Conservation (phyloP, 495 filamentous ascomycete species). For the Pyronema domesticum region DNA sequence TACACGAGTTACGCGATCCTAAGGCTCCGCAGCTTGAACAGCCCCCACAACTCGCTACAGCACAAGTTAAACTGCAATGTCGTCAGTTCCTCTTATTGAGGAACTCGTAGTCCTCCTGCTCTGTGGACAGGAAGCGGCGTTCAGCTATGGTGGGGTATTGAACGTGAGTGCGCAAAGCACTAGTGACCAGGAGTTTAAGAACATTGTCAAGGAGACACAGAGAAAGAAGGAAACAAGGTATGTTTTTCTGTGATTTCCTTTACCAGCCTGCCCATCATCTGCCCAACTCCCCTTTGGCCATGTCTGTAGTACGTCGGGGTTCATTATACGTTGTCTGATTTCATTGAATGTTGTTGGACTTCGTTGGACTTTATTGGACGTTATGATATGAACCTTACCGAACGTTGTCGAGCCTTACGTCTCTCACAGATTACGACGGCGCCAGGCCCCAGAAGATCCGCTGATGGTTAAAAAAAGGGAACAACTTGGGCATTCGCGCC, state of each 20-base stretch:
- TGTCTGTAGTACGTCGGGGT: too few relatives aligned
- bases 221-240: slow-evolving; percentile 24
- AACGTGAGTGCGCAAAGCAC: slow-evolving; percentile 7
- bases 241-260: neutral
- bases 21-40: too few relatives aligned
- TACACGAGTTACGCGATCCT: too few relatives aligned
- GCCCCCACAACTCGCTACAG: neutral
- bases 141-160: slow-evolving; percentile 26
- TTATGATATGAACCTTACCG: too few relatives aligned
- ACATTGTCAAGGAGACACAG: slow-evolving; percentile 24
- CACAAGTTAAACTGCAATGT: neutral
- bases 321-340: too few relatives aligned
- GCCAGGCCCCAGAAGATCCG: neutral
- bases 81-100: slow-evolving; percentile 12
- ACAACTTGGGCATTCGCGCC: slow-evolving; percentile 34
- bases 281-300: too few relatives aligned
- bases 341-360: too few relatives aligned
- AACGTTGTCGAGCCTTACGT: too few relatives aligned
- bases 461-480: slow-evolving; percentile 26
- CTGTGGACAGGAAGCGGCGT: slow-evolving; percentile 27
- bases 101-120: slow-evolving; percentile 23
- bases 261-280: too few relatives aligned
- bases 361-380: too few relatives aligned
- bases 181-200: slow-evolving; percentile 18
- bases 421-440: neutral